Base-by-base conservation (phyloP, 176 grass and related monocot species). In the Saccharum spontaneum region DNA sequence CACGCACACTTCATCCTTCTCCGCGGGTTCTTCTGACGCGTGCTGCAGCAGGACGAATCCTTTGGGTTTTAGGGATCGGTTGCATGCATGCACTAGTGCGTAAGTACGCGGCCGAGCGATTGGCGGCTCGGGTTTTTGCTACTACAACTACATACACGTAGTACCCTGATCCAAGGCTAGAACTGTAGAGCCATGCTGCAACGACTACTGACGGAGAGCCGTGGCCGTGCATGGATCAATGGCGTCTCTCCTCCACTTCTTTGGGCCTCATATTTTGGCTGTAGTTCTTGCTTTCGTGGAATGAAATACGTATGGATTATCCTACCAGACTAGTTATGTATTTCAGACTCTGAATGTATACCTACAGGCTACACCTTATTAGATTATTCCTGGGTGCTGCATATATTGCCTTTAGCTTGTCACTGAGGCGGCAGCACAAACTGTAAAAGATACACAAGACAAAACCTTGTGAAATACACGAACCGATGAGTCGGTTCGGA, bases 281-380 rank as follows among this genome's bases (percentile, higher is more conserved):
- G 60, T 67, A 79, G 84, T 87, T 87, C 59, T 83, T 87, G 60
- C 88, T 83, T 48, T 62, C 55, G 68, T 79, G 79, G 88, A 90
- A 83, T 87, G 88, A 82, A 79, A 61, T 73, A 18, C 33, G 45
- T 59, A 69, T 60, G 55, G 15, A 65, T 66, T 77, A 23, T 16
- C 44, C 34, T 18, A 59, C 67, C 69, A 24, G n/a, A 57, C 18
- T 55, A 75, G 72, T 49, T 17, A 67, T 17, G 26, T 73, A 73
- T 62, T 17, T 66, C 63, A 66, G 63, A 66, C 45, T 30, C 7
- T 73, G 43, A 8, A 52, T 75, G 45, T 49, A 24, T 55, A 10
- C 22, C 20, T 23, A 20, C 18, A 7, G 17, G 16, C 8, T 63
- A 64, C 61, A 14, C 7, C 24, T 28, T 8, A 23, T 65, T 66